A percentile compares a stretch with the other conserved stretches of the same genome.
phyloP scores from a whole-genome alignment of 1,139 yeast genomes.

The Candida albicans region DNA sequence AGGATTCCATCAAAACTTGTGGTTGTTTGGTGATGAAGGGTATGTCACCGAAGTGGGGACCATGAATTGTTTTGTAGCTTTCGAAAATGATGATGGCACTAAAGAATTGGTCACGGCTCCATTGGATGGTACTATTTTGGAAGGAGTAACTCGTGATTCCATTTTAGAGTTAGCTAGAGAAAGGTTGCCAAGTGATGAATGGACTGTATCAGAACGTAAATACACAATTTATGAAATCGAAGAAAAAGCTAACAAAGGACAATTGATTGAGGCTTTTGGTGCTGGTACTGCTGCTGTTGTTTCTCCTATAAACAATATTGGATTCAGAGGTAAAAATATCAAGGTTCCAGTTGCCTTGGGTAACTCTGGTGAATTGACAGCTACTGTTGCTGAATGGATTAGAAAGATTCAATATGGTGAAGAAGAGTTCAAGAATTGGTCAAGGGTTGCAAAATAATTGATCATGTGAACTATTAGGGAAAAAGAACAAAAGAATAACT shows the following conservation, averaged over 20 bases:
- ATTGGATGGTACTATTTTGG: conserved; percentile 92
- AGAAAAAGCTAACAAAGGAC: conserved; percentile 74
- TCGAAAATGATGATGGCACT: conserved; percentile 66
- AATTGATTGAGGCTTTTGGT: conserved; percentile 92
- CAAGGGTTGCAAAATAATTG: conserved; percentile 42
- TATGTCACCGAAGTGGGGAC: conserved; percentile 95
- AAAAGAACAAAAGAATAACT: neutral
- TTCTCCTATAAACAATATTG: conserved; percentile 86
- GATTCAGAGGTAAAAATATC: conserved; percentile 72
- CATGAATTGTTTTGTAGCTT: conserved; percentile 90
- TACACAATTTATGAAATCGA: conserved; percentile 78
- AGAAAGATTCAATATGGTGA: conserved; percentile 87
- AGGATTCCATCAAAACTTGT: conserved; percentile 93
- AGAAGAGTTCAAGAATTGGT: conserved; percentile 64
- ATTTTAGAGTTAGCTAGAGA: conserved; percentile 73
- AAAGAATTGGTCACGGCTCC: conserved; percentile 96
- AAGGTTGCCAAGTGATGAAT: conserved; percentile 67
- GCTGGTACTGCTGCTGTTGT: conserved; percentile 98
- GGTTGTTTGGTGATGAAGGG: conserved; percentile 93
- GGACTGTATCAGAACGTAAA: conserved; percentile 81
- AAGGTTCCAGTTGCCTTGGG: conserved; percentile 77
- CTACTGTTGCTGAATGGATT: conserved; percentile 80
- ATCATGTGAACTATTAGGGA: neutral
- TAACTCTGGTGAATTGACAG: conserved; percentile 81
- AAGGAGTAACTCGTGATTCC: conserved; percentile 96